phyloP scores from a whole-genome alignment of 2,329 filamentous ascomycete species.

The Neodidymelliopsis sp. region DNA sequence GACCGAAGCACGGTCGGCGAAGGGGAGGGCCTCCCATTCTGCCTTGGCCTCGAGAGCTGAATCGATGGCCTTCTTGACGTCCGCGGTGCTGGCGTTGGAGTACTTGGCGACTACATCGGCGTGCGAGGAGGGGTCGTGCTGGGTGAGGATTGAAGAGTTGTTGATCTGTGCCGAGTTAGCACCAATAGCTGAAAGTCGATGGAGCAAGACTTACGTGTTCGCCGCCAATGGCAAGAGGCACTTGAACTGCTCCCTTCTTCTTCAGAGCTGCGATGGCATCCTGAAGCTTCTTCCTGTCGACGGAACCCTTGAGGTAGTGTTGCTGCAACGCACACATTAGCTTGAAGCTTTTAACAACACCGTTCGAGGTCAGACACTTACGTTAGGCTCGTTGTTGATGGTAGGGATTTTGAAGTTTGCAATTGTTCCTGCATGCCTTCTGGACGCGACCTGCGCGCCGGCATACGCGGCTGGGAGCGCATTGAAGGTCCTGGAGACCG shows the following conservation, averaged over 20 bases:
- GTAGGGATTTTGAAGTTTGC: constrained; percentile 88
- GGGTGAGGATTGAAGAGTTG: constrained; percentile 69
- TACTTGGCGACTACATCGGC: constrained; percentile 79
- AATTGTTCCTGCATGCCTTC: constrained; percentile 63
- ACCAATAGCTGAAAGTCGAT: constrained; percentile 2
- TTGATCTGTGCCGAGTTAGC: constrained; percentile 63
- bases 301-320: constrained; percentile 84
- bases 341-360: neutral
- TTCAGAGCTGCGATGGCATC: constrained; percentile 75
- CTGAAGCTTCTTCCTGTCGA: constrained; percentile 77
- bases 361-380: constrained; percentile 55
- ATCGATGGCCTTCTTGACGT: constrained; percentile 82
- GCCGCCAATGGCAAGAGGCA: constrained; percentile 85
- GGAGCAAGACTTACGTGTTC: constrained; percentile 67
- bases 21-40: constrained; percentile 85
- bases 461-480: constrained; percentile 31
- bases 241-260: constrained; percentile 73
- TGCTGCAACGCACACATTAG: constrained; percentile 65
- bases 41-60: constrained; percentile 85
- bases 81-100: constrained; percentile 77
- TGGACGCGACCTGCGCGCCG: constrained; percentile 34
- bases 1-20: constrained; percentile 87
- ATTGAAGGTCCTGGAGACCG: constrained; percentile 38
- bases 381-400: constrained; percentile 94
- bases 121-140: constrained; percentile 86